Conservation (phyloP, 257 asterid species). For the Solanum rostratum region DNA sequence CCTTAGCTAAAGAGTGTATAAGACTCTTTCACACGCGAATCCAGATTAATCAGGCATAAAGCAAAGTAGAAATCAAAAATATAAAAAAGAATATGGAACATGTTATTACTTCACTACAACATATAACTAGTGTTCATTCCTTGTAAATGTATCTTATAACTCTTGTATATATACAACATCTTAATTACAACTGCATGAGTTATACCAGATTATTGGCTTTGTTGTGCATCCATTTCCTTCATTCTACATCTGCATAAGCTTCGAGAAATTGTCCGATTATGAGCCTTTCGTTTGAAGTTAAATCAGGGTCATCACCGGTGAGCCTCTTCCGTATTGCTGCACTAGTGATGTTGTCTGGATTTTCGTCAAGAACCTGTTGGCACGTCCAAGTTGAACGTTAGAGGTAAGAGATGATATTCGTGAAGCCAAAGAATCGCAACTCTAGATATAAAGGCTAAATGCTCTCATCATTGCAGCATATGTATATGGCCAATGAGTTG, state of each 20-base stretch:
- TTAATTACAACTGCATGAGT: neutral
- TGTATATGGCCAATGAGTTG: neutral
- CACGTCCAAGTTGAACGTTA: neutral
- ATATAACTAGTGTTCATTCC: neutral
- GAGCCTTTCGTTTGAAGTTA: conserved; percentile 45
- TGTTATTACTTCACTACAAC: neutral
- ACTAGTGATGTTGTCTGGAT: conserved; percentile 21
- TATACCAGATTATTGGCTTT: neutral
- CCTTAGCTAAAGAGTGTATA: neutral
- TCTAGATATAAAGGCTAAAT: neutral
- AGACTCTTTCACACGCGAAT: neutral
- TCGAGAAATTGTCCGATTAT: conserved; percentile 52
- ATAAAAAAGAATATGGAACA: neutral
- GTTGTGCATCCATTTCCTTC: neutral
- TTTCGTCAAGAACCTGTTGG: conserved; percentile 43
- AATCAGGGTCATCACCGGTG: conserved; percentile 52
- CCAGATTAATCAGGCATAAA: neutral
- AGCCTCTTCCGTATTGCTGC: conserved; percentile 50
- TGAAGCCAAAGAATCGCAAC: neutral
- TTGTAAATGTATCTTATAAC: neutral
- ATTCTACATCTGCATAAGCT: conserved; percentile 42
- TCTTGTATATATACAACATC: neutral
- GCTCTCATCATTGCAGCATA: neutral
- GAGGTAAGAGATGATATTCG: neutral
- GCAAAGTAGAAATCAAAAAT: neutral